Percentiles rank a stretch among this genome's conserved stretches.
These are phyloP conservation scores for Shiraia bambusicola DNA, from an alignment of 2,329 filamentous ascomycete genomes.

Conservation along the genomic window DNA sequence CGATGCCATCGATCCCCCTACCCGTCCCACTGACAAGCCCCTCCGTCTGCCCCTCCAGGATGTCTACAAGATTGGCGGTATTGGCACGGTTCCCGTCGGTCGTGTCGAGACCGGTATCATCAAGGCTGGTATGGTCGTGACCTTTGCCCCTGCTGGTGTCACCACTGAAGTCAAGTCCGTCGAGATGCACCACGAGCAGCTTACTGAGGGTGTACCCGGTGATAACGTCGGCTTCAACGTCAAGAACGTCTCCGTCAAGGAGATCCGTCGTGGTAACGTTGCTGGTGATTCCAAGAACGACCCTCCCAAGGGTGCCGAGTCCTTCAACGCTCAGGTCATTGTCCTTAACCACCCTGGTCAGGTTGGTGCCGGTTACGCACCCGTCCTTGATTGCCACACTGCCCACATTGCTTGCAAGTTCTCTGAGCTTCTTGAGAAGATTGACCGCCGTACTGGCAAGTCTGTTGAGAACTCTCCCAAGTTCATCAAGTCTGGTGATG, in stretches of 20 bases:
- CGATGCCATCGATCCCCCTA: constrained; percentile 88
- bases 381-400: constrained; percentile 99
- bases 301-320: constrained; percentile 82
- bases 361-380: constrained; percentile 98
- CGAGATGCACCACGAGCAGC: constrained; percentile 99
- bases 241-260: constrained; percentile 99
- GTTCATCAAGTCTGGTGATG: constrained; percentile 99
- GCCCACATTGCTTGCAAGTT: constrained; percentile 99
- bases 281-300: constrained; percentile 99
- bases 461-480: constrained; percentile 88
- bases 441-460: constrained; percentile 99
- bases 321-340: constrained; percentile 99
- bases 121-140: constrained; percentile 88
- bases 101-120: constrained; percentile 99
- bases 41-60: constrained; percentile 99
- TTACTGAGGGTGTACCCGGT: constrained; percentile 89
- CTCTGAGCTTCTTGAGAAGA: constrained; percentile 98
- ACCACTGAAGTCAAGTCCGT: constrained; percentile 99
- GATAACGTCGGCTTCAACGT: constrained; percentile 99
- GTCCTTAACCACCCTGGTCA: constrained; percentile 99
- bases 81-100: constrained; percentile 98
- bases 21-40: constrained; percentile 96
- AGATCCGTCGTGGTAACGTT: constrained; percentile 99
- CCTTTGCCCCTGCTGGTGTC: constrained; percentile 97
- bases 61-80: constrained; percentile 99